Percentiles rank a stretch among this genome's conserved stretches.
Conservation (phyloP, 2,329 filamentous ascomycete genomes). For the Botrytis byssoidea region DNA sequence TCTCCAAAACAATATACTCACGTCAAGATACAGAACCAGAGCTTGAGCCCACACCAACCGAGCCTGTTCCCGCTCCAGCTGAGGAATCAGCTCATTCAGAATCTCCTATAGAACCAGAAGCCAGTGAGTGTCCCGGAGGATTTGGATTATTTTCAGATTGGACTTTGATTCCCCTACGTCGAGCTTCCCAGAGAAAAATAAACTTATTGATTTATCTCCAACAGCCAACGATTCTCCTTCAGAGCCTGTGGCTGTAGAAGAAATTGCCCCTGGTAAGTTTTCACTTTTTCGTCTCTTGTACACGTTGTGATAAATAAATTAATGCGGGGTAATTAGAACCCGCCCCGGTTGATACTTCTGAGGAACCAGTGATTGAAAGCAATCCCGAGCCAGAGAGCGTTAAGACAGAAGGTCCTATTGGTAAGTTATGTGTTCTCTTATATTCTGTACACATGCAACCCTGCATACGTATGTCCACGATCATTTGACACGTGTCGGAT, state of each 20-base stretch:
- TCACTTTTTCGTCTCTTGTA: background rate
- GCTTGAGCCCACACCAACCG: background rate
- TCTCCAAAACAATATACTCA: background rate
- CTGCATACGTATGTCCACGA: constrained; percentile 5
- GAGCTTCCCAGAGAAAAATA: background rate
- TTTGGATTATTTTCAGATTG: constrained; percentile 4
- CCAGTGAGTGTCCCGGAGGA: constrained; percentile 4
- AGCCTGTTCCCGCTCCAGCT: background rate
- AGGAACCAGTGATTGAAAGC: background rate
- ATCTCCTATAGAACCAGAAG: background rate
- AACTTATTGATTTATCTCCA: background rate
- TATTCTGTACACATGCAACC: background rate
- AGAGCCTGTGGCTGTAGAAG: background rate
- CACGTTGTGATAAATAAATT: constrained; percentile 3
- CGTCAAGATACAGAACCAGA: background rate
- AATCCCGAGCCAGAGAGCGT: background rate
- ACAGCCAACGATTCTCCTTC: background rate
- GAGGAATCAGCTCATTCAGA: background rate
- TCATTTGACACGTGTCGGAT: constrained; percentile 8
- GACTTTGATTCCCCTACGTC: background rate
- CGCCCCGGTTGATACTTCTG: background rate
- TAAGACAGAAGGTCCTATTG: background rate
- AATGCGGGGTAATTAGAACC: constrained; percentile 7
- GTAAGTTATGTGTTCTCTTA: constrained; percentile 5
- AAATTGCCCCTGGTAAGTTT: background rate